A percentile compares a stretch with the other conserved stretches of the same genome.
These are phyloP conservation scores for Serendipita vermifera DNA, from an alignment of 768 basidiomycete genomes.

Conservation along the genomic window DNA sequence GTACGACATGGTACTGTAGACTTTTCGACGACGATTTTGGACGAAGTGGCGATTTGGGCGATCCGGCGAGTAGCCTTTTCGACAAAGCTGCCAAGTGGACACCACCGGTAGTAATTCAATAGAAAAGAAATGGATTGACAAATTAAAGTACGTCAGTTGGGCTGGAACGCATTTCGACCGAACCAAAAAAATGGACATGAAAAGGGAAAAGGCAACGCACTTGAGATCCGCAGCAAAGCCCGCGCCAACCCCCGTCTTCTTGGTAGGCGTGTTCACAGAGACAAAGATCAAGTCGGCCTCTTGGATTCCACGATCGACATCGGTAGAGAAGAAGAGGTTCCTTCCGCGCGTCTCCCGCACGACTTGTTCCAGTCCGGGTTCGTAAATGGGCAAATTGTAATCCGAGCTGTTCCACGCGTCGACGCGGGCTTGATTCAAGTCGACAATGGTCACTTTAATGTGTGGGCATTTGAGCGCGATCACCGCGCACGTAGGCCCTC, in stretches of 20 bases:
- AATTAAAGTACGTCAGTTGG: neutral
- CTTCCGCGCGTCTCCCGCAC: slow-evolving; percentile 77
- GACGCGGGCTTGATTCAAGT: slow-evolving; percentile 87
- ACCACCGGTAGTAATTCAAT: neutral
- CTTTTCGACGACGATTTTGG: slow-evolving; percentile 98
- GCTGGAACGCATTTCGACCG: neutral
- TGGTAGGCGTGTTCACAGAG: slow-evolving; percentile 96
- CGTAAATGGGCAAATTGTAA: slow-evolving; percentile 86
- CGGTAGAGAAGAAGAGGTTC: slow-evolving; percentile 95
- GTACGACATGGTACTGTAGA: slow-evolving; percentile 98
- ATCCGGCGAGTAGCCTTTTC: slow-evolving; percentile 95
- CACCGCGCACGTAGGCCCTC: slow-evolving; percentile 91
- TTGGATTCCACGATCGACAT: slow-evolving; percentile 82
- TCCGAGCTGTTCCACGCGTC: slow-evolving; percentile 92
- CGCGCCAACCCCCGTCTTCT: slow-evolving; percentile 94
- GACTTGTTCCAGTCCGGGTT: slow-evolving; percentile 88
- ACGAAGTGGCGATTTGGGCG: slow-evolving; percentile 74
- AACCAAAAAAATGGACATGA: neutral
- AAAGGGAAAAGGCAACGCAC: slow-evolving; percentile 35
- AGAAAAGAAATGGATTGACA: neutral
- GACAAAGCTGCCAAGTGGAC: slow-evolving; percentile 55
- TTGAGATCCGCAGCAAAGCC: slow-evolving; percentile 98
- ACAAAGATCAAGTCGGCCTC: slow-evolving; percentile 98
- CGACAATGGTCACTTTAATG: slow-evolving; percentile 93
- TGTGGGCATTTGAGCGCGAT: slow-evolving; percentile 88